Base-by-base conservation (phyloP, 257 asterid species). In the Solanum piurae region DNA sequence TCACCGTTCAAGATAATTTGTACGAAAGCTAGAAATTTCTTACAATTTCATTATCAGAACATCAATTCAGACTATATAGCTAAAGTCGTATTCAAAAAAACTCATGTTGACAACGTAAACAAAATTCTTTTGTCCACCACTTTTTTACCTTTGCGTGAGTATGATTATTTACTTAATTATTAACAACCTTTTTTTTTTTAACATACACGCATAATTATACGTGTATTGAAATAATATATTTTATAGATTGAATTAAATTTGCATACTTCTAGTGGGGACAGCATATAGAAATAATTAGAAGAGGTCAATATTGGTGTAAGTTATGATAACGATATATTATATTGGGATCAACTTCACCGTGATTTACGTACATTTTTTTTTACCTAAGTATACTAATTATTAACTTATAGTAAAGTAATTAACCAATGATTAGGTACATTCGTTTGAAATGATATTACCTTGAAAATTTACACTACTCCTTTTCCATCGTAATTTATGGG, bases 281-380 rank as follows among this genome's bases (percentile, higher is more conserved):
- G 9, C 13, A 7, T 33, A 20, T 8, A 7, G 14, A 72, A 72
- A 16, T 33, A 4, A n/a, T 40, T 76, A 38, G 34, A 76, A 76
- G 7, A 76, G 83, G 83, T 76, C 34, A 76, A 76, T 76, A 7
- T 76, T 38, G 58, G 23, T 76, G 60, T 12, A 76, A 76, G 1
- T 38, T 40, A 3, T 12, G 83, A 76, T 76, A 89, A 72, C n/a
- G 6, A 71, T 71, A 14, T 31, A 37, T 14, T 49, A 14, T 49
- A 16, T 49, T 34, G 5, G 52, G 52, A 52, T 16, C 36, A 79
- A 76, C 52, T 58, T 87, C 90, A 88, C 94, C 95, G 95, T 90
- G 95, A 95, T 93, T 93, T 87, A 89, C 95, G 96, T 91, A 79
- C 21, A 62, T 4, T 62, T 23, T 9, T 9, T 62, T 52, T 8